Evolutionary conservation across 805 yeast species (phyloP).

Genomic region (Cyberlindnera maritima): DNA sequence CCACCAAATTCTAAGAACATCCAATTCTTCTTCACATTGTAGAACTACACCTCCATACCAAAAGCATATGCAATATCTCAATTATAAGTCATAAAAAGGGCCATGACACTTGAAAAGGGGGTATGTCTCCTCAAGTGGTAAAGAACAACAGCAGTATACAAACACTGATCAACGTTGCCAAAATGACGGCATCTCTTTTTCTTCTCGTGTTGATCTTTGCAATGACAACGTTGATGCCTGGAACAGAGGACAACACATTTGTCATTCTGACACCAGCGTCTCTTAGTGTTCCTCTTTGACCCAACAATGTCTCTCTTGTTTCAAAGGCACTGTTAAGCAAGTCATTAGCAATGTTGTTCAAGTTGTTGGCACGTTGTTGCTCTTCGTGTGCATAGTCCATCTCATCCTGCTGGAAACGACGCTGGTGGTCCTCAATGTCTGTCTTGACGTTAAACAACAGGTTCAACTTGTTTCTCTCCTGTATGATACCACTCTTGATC

Average conservation of each 20-base stretch:
- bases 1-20: no score
- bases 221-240: conserved; percentile 77
- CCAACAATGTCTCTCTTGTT: conserved; percentile 78
- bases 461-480: conserved; percentile 75
- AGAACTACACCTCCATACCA: no score
- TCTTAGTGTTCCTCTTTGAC: conserved; percentile 65
- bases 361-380: conserved; percentile 64
- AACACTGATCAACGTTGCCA: conserved; percentile 67
- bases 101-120: no score
- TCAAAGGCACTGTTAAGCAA: conserved; percentile 82
- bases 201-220: conserved; percentile 83
- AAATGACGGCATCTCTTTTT: conserved; percentile 81
- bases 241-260: conserved; percentile 63
- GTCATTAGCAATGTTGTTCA: conserved; percentile 75
- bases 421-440: conserved; percentile 71
- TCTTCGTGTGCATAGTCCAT: conserved; percentile 80
- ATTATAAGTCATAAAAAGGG: no score
- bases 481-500: conserved; percentile 55
- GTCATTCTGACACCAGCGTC: conserved; percentile 64
- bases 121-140: conserved; percentile 12
- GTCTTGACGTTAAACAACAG: conserved; percentile 71
- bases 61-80: no score
- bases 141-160: conserved; percentile 72
- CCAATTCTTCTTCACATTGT: no score
- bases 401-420: conserved; percentile 40